Evolutionary conservation across 2,329 filamentous ascomycete species (phyloP).

Genomic region (Colletotrichum nymphaeae): DNA sequence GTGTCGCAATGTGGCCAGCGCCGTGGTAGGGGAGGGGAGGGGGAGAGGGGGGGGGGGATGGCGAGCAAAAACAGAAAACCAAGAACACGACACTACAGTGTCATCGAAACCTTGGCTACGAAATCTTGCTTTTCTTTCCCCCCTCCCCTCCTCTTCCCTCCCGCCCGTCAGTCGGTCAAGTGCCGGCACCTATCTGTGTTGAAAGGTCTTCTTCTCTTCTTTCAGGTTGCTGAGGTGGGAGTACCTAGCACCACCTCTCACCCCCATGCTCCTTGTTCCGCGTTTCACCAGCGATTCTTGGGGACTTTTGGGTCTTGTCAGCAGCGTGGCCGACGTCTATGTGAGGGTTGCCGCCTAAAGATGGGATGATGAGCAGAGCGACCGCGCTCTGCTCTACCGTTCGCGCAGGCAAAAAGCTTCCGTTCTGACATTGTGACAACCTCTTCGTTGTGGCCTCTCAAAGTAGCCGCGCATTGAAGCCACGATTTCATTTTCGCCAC

Average conservation of each 20-base stretch:
- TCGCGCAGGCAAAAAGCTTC: neutral
- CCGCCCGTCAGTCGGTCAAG: neutral
- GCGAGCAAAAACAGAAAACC: neutral
- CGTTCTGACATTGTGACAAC: neutral
- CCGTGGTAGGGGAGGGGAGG: neutral
- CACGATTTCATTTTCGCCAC: neutral
- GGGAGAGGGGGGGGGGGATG: neutral
- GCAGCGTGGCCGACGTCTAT: neutral
- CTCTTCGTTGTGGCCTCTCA: too few relatives aligned
- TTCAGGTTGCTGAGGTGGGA: neutral
- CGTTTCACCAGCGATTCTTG: constrained; percentile 6
- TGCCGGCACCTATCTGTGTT: neutral
- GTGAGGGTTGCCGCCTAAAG: neutral
- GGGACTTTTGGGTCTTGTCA: neutral
- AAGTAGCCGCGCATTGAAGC: too few relatives aligned
- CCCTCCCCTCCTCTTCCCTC: neutral
- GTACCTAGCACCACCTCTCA: neutral
- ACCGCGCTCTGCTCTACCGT: neutral
- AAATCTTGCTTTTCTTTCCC: neutral
- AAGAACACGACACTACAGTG: neutral
- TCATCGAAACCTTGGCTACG: constrained; percentile 9
- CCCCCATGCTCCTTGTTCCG: neutral
- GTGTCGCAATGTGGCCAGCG: neutral
- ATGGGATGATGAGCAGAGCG: neutral
- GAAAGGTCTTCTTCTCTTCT: neutral